A percentile compares a stretch with the other conserved stretches of the same genome.
phyloP scores from a whole-genome alignment of 1,284 basidiomycete species.

The Microbotryum lychnidis-dioicae region DNA sequence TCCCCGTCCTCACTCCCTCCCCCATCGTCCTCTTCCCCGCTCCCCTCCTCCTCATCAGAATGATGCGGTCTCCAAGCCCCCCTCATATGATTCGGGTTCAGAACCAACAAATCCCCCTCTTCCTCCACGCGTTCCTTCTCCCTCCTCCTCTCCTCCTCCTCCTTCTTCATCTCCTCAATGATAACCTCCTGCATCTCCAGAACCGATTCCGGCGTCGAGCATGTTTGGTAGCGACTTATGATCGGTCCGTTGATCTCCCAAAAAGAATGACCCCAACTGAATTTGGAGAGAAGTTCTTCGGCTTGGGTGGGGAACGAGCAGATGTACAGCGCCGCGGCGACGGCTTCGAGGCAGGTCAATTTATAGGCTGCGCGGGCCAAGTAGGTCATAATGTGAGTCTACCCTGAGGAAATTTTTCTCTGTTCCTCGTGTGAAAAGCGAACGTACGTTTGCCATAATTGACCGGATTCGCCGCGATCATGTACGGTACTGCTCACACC shows the following conservation, averaged over 20 bases:
- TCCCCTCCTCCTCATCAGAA: constrained; percentile 31
- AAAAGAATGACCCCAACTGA: constrained; percentile 82
- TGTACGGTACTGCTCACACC: constrained; percentile 64
- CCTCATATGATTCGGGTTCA: constrained; percentile 51
- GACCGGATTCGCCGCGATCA: constrained; percentile 84
- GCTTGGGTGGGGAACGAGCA: constrained; percentile 74
- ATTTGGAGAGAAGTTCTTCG: constrained; percentile 62
- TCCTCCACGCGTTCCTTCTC: constrained; percentile 36
- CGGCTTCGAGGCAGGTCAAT: constrained; percentile 56
- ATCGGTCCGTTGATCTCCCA: constrained; percentile 66
- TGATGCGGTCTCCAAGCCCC: constrained; percentile 18
- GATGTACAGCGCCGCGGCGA: constrained; percentile 87
- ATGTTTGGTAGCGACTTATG: constrained; percentile 64
- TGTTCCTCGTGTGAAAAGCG: neutral
- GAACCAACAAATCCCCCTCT: constrained; percentile 50
- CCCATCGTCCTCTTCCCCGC: constrained; percentile 39
- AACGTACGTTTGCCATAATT: constrained; percentile 82
- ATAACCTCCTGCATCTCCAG: constrained; percentile 60
- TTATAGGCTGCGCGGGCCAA: constrained; percentile 28
- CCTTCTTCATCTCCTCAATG: constrained; percentile 62
- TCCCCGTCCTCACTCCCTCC: constrained; percentile 47
- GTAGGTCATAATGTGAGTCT: no score
- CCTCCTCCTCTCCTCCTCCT: constrained; percentile 45
- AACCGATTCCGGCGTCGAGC: constrained; percentile 58
- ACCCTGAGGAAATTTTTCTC: neutral